Evolutionary conservation across 225 moss, liverwort and hornwort genomes (phyloP).

Genomic region (Sphagnum contortum): DNA sequence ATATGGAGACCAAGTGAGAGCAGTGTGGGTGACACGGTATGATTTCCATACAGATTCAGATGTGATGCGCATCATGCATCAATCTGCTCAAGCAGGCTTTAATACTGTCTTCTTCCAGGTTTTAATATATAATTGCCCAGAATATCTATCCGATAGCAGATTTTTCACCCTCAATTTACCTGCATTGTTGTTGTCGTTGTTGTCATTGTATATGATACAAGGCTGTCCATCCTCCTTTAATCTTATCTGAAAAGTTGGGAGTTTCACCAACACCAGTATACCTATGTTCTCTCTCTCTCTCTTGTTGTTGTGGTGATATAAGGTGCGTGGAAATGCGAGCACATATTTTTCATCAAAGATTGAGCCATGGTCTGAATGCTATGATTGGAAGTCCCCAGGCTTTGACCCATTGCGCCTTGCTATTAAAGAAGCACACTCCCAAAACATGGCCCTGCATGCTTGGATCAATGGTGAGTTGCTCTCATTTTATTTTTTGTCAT

Average conservation of each 20-base stretch:
- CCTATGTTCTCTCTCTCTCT: too few species aligned
- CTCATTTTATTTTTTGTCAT: background rate
- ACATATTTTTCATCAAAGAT: constrained; percentile 19
- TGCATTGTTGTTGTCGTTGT: too few species aligned
- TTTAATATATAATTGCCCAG: background rate
- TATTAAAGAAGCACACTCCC: constrained; percentile 18
- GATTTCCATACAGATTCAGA: constrained; percentile 21
- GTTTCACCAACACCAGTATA: too few species aligned
- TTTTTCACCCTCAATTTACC: too few species aligned
- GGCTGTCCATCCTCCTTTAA: too few species aligned
- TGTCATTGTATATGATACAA: too few species aligned
- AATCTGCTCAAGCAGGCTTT: constrained; percentile 22
- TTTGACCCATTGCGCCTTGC: constrained; percentile 26
- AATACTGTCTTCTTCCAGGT: constrained; percentile 38
- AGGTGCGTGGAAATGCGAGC: constrained; percentile 29
- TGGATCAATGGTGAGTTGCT: constrained; percentile 22
- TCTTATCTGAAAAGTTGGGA: too few species aligned
- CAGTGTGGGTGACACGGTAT: constrained; percentile 29
- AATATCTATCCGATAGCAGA: background rate
- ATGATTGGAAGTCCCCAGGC: constrained; percentile 20
- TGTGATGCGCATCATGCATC: constrained; percentile 18
- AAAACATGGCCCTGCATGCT: constrained; percentile 28
- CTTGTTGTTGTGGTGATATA: background rate
- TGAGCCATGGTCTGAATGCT: constrained; percentile 30
- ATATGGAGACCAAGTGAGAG: constrained; percentile 32